Conservation (phyloP, 2,329 filamentous ascomycete species). For the Phialemonium atrogriseum region DNA sequence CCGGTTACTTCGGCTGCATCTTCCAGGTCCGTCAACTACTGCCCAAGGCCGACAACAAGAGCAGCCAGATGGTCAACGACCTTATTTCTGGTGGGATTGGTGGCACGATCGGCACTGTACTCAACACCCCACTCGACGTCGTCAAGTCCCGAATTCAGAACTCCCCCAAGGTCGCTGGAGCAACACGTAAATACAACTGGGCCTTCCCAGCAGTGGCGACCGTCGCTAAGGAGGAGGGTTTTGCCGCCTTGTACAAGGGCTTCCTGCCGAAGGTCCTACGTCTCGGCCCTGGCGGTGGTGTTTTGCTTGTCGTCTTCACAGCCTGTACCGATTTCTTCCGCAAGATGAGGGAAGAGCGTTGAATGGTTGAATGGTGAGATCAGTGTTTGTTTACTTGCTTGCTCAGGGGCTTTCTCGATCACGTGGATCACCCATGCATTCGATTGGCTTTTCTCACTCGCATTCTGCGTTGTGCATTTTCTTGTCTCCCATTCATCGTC, state of each 20-base stretch:
- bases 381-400: no score
- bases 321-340: conserved; percentile 90
- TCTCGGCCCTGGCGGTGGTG: conserved; percentile 59
- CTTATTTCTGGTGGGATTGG: conserved; percentile 79
- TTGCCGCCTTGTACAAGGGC: conserved; percentile 89
- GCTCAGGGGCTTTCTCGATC: no score
- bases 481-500: no score
- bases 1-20: conserved; percentile 96
- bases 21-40: conserved; percentile 88
- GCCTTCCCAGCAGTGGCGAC: conserved; percentile 81
- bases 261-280: conserved; percentile 92
- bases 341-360: conserved; percentile 35
- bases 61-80: conserved; percentile 76
- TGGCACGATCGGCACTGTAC: conserved; percentile 77
- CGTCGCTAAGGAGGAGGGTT: conserved; percentile 89
- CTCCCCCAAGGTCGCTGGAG: conserved; percentile 72
- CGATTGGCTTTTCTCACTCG: no score
- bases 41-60: conserved; percentile 73
- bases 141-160: conserved; percentile 99
- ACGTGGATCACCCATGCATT: no score
- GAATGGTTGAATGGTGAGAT: no score
- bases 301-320: conserved; percentile 80
- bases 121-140: conserved; percentile 95
- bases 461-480: no score
- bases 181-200: conserved; percentile 95